These are phyloP conservation scores for Harrya chromipes DNA, from an alignment of 768 basidiomycete genomes.

Conservation along the genomic window DNA sequence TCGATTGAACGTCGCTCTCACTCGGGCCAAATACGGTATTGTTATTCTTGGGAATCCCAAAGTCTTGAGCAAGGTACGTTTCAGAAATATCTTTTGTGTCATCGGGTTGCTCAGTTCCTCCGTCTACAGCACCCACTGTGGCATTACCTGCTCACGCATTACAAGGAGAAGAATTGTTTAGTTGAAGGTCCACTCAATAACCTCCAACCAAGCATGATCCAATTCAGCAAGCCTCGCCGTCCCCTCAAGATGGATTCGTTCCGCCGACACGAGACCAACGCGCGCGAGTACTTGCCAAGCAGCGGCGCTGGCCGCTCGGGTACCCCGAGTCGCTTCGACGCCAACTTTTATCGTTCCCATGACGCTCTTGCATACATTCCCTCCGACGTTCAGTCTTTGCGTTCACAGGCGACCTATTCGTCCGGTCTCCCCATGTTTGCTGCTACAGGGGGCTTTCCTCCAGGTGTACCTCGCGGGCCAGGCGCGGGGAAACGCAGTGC, in stretches of 20 bases:
- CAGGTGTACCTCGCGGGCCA: conserved; percentile 57
- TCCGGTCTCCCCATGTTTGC: conserved; percentile 88
- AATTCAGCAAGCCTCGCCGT: conserved; percentile 96
- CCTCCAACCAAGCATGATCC: conserved; percentile 97
- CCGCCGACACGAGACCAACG: conserved; percentile 89
- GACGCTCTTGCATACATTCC: conserved; percentile 93
- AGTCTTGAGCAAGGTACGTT: conserved; percentile 91
- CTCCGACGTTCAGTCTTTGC: conserved; percentile 91
- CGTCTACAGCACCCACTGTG: conserved; percentile 84
- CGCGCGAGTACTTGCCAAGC: conserved; percentile 65
- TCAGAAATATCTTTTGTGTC: conserved; percentile 4
- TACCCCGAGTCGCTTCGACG: conserved; percentile 92
- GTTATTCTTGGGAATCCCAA: conserved; percentile 99
- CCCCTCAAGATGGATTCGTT: conserved; percentile 92
- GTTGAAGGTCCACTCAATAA: conserved; percentile 97
- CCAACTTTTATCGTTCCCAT: conserved; percentile 93
- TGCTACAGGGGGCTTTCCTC: conserved; percentile 64
- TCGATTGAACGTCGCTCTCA: conserved; percentile 93
- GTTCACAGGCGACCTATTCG: conserved; percentile 95
- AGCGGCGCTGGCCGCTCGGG: conserved; percentile 60
- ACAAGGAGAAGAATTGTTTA: conserved; percentile 91
- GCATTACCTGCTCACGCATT: conserved; percentile 97
- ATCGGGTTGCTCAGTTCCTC: conserved; percentile 7
- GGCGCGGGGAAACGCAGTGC: conserved; percentile 69
- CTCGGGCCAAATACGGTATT: conserved; percentile 96